A percentile compares a stretch with the other conserved stretches of the same genome.
Evolutionary conservation across 2,329 filamentous ascomycete species (phyloP).

Genomic region (Chaetomiaceae sp.): DNA sequence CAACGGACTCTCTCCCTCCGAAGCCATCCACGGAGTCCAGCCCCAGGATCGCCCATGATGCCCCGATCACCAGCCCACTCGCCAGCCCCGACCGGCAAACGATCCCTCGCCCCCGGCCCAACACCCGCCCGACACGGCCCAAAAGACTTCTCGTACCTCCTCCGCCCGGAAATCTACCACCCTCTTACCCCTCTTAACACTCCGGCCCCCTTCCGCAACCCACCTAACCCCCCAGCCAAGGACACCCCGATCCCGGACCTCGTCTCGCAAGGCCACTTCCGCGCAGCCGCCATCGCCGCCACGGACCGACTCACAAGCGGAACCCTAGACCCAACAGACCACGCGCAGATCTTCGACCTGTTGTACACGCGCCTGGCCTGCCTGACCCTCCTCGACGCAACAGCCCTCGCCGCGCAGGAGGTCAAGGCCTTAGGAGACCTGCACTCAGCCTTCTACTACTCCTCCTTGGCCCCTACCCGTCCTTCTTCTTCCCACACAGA

Average conservation of each 20-base stretch:
- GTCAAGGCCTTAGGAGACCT: constrained; percentile 61
- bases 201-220: constrained; percentile 63
- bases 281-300: constrained; percentile 68
- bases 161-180: constrained; percentile 79
- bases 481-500: constrained; percentile 35
- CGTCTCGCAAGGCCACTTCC: constrained; percentile 70
- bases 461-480: not conserved
- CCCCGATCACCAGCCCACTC: constrained; percentile 24
- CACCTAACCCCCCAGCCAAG: constrained; percentile 58
- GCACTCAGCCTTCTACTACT: constrained; percentile 51
- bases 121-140: constrained; percentile 32
- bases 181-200: constrained; percentile 62
- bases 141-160: constrained; percentile 78
- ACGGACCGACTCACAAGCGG: constrained; percentile 56
- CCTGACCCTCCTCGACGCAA: constrained; percentile 72
- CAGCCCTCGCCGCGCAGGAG: constrained; percentile 63
- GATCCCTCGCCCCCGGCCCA: constrained; percentile 2
- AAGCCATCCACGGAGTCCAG: constrained; percentile 13
- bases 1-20: constrained; percentile 15
- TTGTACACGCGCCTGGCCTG: constrained; percentile 79
- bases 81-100: constrained; percentile 16
- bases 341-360: constrained; percentile 66
- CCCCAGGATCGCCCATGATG: constrained; percentile 15
- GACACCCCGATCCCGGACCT: constrained; percentile 64
- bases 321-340: constrained; percentile 47